Conservation (phyloP, 352 stramenopile genomes). For the Globisporangium acanthophoron region DNA sequence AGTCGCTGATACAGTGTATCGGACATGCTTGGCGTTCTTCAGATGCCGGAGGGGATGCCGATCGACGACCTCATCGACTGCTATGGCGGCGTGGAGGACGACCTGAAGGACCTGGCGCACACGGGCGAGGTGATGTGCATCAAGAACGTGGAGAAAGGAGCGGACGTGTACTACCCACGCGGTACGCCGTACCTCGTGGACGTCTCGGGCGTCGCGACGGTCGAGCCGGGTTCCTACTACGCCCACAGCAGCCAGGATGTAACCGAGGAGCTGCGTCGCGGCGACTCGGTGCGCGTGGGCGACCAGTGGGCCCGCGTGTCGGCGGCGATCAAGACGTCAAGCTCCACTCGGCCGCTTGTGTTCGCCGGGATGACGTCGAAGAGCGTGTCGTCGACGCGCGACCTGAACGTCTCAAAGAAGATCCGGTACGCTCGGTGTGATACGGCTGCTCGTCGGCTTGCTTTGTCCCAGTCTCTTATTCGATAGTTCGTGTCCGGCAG, state of each 20-base stretch:
- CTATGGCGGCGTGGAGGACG: slow-evolving; percentile 72
- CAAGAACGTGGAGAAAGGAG: slow-evolving; percentile 76
- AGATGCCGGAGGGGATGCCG: slow-evolving; percentile 81
- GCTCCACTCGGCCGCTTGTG: slow-evolving; percentile 47
- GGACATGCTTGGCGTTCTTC: neutral
- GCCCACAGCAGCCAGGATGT: slow-evolving; percentile 60
- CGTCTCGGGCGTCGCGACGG: slow-evolving; percentile 60
- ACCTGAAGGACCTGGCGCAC: slow-evolving; percentile 66
- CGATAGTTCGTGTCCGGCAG: slow-evolving; percentile 8
- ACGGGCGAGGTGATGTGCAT: slow-evolving; percentile 80
- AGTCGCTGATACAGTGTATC: no score
- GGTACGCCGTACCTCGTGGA: slow-evolving; percentile 63
- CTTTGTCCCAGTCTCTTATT: neutral
- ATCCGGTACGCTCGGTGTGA: slow-evolving; percentile 20
- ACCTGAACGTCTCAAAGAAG: slow-evolving; percentile 80
- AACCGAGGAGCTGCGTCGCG: slow-evolving; percentile 60
- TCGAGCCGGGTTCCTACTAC: slow-evolving; percentile 71
- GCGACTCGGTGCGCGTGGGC: slow-evolving; percentile 65
- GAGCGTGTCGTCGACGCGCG: slow-evolving; percentile 73
- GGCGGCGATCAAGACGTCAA: slow-evolving; percentile 68
- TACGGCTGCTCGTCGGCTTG: slow-evolving; percentile 5
- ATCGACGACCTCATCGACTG: slow-evolving; percentile 81
- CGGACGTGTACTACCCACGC: slow-evolving; percentile 76
- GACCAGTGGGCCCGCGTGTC: slow-evolving; percentile 84
- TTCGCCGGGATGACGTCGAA: slow-evolving; percentile 72